Percentiles rank a stretch among this genome's conserved stretches.
These are phyloP conservation scores for Penicilliopsis zonata DNA, from an alignment of 495 filamentous ascomycete genomes.

Conservation along the genomic window DNA sequence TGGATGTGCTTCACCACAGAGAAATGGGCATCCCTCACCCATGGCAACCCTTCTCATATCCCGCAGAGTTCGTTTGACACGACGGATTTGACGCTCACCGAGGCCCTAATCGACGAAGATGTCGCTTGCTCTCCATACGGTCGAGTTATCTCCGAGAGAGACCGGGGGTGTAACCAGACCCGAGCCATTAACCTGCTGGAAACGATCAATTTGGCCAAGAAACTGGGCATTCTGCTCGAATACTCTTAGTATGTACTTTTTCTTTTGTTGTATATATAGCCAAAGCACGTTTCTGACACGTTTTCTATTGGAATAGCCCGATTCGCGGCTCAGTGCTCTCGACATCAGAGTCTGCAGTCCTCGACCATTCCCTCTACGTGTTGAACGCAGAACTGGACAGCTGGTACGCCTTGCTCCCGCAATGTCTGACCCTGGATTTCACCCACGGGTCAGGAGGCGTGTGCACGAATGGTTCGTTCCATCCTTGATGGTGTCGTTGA, in stretches of 20 bases:
- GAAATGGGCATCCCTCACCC: constrained; percentile 10
- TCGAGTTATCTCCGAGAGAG: background rate
- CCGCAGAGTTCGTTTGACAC: constrained; percentile 4
- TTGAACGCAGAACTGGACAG: constrained; percentile 2
- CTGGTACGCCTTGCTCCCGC: constrained; percentile 1
- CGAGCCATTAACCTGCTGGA: background rate
- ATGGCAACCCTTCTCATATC: constrained; percentile 12
- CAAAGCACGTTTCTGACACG: no score
- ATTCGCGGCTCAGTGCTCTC: constrained; percentile 1
- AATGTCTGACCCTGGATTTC: constrained; percentile 1
- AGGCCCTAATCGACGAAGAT: constrained; percentile 7
- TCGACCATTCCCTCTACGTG: background rate
- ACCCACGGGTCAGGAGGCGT: background rate
- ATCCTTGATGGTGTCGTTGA: background rate
- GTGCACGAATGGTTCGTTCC: background rate
- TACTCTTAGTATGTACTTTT: background rate
- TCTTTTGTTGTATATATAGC: no score
- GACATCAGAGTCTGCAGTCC: constrained; percentile 2
- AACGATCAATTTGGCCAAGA: background rate
- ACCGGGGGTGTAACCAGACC: background rate
- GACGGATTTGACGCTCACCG: constrained; percentile 3
- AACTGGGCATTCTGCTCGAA: background rate
- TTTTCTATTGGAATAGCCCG: no score
- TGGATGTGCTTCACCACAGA: constrained; percentile 10
- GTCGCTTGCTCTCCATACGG: constrained; percentile 2